phyloP scores from a whole-genome alignment of 192 early-diverging fungal genomes.

The Entomortierella chlamydospora region DNA sequence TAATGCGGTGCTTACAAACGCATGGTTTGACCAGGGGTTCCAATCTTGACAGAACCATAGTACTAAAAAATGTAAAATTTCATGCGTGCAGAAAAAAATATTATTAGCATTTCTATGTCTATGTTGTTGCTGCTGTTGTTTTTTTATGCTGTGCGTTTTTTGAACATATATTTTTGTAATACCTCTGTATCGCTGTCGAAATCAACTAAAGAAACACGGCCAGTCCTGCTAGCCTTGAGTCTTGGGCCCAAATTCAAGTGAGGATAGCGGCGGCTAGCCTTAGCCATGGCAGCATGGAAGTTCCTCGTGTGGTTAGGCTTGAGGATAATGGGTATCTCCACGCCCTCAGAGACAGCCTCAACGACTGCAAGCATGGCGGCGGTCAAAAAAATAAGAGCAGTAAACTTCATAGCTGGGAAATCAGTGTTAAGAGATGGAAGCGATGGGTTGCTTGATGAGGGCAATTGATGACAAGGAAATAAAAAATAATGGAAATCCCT shows the following conservation, averaged over 20 bases:
- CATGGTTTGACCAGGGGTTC: slow-evolving; percentile 6
- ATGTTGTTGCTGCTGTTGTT: too few relatives aligned
- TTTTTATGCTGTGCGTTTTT: too few relatives aligned
- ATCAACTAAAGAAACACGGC: neutral
- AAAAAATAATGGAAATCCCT: too few relatives aligned
- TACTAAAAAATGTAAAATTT: neutral
- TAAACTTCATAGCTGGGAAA: neutral
- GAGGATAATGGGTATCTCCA: neutral
- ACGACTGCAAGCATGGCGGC: neutral
- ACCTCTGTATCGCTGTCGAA: neutral
- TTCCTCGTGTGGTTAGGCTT: slow-evolving; percentile 17
- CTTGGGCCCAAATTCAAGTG: neutral
- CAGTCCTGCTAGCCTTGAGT: neutral
- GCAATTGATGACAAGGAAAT: too few relatives aligned
- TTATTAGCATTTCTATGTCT: too few relatives aligned
- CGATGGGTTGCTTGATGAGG: too few relatives aligned
- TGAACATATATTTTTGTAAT: too few relatives aligned
- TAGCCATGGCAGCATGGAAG: slow-evolving; percentile 19
- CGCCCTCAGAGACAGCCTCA: neutral
- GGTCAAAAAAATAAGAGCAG: neutral
- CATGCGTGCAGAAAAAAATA: neutral
- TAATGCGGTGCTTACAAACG: neutral
- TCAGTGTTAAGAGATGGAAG: too few relatives aligned
- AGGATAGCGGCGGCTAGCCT: neutral
- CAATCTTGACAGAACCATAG: neutral